Percentiles rank a stretch among this genome's conserved stretches.
These are phyloP conservation scores for Cicer arietinum DNA, from an alignment of 306 rosid species.

Conservation along the genomic window DNA sequence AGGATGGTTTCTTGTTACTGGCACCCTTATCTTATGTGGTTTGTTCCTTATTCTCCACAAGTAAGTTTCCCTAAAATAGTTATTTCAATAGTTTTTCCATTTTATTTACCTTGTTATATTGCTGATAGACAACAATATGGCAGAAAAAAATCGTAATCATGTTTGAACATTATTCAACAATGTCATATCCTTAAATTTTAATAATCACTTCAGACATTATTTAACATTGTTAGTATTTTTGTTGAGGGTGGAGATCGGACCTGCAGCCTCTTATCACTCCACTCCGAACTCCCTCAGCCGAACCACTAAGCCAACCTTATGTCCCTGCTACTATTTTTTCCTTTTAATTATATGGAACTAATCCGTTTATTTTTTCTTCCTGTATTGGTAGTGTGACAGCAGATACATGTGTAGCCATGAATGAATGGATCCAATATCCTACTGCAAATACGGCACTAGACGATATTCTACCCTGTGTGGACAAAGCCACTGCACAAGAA, in stretches of 20 bases:
- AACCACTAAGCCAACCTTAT: too few relatives aligned
- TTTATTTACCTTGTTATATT: background rate
- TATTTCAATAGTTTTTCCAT: conserved; percentile 6
- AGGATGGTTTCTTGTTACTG: conserved; percentile 92
- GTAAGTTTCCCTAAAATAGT: conserved; percentile 52
- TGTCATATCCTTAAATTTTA: background rate
- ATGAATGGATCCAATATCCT: conserved; percentile 82
- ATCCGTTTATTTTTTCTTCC: conserved; percentile 5
- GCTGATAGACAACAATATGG: conserved; percentile 16
- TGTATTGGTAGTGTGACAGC: conserved; percentile 66
- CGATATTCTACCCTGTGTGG: conserved; percentile 83
- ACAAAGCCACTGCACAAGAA: conserved; percentile 73
- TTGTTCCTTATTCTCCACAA: conserved; percentile 77
- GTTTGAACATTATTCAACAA: background rate
- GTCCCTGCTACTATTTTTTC: background rate
- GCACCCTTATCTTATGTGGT: conserved; percentile 80
- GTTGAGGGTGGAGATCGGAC: too few relatives aligned
- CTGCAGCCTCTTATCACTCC: too few relatives aligned
- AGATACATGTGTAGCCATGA: conserved; percentile 89
- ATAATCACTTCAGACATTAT: background rate
- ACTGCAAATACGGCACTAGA: conserved; percentile 76
- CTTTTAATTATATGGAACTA: background rate
- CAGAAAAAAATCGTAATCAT: background rate
- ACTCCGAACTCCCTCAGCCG: too few relatives aligned
- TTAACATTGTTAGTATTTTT: too few relatives aligned